Percentiles rank a stretch among this genome's conserved stretches.
phyloP scores from a whole-genome alignment of 352 stramenopile species.

The Phytophthora ramorum region DNA sequence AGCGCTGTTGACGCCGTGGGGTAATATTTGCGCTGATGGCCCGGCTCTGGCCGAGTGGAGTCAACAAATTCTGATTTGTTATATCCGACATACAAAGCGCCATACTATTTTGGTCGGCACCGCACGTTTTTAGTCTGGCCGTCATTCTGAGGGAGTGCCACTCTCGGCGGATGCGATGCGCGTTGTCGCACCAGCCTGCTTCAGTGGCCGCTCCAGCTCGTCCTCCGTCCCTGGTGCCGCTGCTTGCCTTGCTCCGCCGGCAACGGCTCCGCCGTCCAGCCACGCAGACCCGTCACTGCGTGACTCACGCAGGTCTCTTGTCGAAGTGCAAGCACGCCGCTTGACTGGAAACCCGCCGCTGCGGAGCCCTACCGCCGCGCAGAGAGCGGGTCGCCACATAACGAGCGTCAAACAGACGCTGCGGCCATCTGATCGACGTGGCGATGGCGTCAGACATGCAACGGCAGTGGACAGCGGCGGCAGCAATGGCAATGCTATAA shows the following conservation, averaged over 20 bases:
- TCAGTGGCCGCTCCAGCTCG: background rate
- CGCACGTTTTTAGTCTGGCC: conserved; percentile 20
- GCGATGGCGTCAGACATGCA: background rate
- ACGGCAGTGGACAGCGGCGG: background rate
- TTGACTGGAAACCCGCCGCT: conserved; percentile 21
- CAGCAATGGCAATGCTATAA: background rate
- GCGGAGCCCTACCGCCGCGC: conserved; percentile 7
- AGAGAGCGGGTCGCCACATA: conserved; percentile 36
- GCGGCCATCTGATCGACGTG: conserved; percentile 8
- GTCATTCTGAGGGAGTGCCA: conserved; percentile 15
- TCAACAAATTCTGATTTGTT: conserved; percentile 17
- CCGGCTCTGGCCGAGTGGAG: conserved; percentile 15
- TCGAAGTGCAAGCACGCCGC: conserved; percentile 9
- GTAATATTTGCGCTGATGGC: conserved; percentile 18
- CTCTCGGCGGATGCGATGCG: conserved; percentile 12
- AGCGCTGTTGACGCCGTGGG: conserved; percentile 17
- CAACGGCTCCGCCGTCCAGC: no score
- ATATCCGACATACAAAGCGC: conserved; percentile 4
- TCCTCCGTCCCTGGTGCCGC: background rate
- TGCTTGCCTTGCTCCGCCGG: background rate
- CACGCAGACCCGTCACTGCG: background rate
- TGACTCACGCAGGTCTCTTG: conserved; percentile 10
- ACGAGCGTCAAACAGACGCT: conserved; percentile 22
- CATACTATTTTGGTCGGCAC: conserved; percentile 10
- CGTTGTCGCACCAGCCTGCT: conserved; percentile 13